Conservation (phyloP, 805 yeast genomes). For the Pichia cabralensis region DNA sequence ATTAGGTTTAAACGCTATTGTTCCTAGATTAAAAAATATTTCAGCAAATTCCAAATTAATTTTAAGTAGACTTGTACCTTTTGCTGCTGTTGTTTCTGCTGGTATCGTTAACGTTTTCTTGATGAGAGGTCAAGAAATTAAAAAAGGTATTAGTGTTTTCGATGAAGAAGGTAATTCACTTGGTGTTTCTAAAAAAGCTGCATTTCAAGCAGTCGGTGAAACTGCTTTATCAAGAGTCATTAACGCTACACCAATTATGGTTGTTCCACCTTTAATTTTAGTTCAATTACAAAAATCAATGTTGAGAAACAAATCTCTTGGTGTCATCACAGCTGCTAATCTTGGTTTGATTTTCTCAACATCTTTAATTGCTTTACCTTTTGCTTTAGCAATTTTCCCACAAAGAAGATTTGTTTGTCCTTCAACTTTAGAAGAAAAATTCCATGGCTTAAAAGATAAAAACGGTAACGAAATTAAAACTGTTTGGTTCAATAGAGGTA, state of each 20-base stretch:
- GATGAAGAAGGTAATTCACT: constrained; percentile 54
- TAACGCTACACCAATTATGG: constrained; percentile 97
- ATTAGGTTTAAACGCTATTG: constrained; percentile 79
- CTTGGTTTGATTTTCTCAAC: constrained; percentile 80
- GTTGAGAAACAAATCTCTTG: constrained; percentile 56
- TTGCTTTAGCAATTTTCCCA: constrained; percentile 94
- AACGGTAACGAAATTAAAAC: constrained; percentile 46
- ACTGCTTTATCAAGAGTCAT: constrained; percentile 93
- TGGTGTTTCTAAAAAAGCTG: constrained; percentile 78
- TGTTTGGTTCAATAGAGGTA: constrained; percentile 90
- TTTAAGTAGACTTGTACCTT: constrained; percentile 84
- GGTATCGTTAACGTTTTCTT: constrained; percentile 93
- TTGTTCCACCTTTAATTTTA: constrained; percentile 79
- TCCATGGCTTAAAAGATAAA: constrained; percentile 50
- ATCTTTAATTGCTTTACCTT: constrained; percentile 81
- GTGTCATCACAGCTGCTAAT: constrained; percentile 61
- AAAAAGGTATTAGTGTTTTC: constrained; percentile 68
- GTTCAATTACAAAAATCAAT: constrained; percentile 66
- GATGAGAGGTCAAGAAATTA: constrained; percentile 93
- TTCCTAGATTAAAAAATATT: constrained; percentile 73
- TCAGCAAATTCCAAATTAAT: constrained; percentile 60
- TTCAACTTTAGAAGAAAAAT: constrained; percentile 50
- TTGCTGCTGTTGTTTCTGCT: constrained; percentile 97
- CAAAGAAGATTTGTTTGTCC: constrained; percentile 64
- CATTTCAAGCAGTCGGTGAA: constrained; percentile 88